A percentile compares a stretch with the other conserved stretches of the same genome.
Evolutionary conservation across 495 filamentous ascomycete genomes (phyloP).

Genomic region (Astrocystis sublimbata): DNA sequence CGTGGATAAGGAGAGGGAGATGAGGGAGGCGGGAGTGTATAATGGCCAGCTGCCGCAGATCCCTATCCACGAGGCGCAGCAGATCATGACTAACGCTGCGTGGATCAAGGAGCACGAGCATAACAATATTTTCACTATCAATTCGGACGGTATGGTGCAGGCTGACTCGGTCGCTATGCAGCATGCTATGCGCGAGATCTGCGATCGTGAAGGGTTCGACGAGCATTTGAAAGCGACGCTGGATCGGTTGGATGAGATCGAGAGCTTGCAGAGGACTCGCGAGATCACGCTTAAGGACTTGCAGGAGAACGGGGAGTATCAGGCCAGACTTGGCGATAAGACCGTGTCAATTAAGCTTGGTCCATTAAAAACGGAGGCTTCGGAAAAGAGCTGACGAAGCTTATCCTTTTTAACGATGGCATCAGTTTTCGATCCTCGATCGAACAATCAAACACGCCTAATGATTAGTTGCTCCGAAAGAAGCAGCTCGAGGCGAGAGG

Average conservation of each 20-base stretch:
- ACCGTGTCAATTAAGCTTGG: constrained; percentile 15
- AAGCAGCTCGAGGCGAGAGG: too few species aligned
- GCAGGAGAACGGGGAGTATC: constrained; percentile 73
- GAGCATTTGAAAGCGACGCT: constrained; percentile 76
- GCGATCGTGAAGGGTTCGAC: constrained; percentile 66
- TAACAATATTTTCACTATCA: constrained; percentile 91
- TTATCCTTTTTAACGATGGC: not conserved
- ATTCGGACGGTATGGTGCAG: constrained; percentile 78
- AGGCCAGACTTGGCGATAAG: constrained; percentile 41
- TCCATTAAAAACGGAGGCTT: not conserved
- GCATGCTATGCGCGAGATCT: constrained; percentile 80
- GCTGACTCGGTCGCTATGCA: constrained; percentile 95
- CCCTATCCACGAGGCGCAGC: constrained; percentile 75
- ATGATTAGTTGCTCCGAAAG: not conserved
- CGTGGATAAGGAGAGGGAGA: constrained; percentile 71
- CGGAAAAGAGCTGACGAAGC: not conserved
- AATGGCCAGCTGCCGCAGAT: constrained; percentile 75
- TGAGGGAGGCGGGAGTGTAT: constrained; percentile 59
- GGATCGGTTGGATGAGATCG: constrained; percentile 78
- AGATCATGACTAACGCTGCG: constrained; percentile 88
- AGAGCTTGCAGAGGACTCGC: constrained; percentile 82
- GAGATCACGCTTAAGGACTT: constrained; percentile 82
- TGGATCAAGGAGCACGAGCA: constrained; percentile 90
- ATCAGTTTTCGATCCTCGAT: too few species aligned
- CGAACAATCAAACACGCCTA: too few species aligned